Evolutionary conservation across 2,329 filamentous ascomycete genomes (phyloP).

Genomic region (Ceratocystis harringtonii): DNA sequence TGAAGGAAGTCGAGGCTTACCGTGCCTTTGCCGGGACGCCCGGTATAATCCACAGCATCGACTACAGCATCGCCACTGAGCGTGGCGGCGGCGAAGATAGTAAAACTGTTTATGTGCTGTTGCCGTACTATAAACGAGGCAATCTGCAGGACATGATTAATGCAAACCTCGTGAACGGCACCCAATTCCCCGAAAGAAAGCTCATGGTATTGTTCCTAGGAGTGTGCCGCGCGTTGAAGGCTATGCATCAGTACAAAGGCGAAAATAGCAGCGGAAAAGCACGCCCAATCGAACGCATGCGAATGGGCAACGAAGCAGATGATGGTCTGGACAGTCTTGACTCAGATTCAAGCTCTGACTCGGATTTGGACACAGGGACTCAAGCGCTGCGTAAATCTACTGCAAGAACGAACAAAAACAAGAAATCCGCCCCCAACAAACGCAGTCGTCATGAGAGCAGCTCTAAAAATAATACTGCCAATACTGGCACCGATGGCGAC

Average conservation of each 20-base stretch:
- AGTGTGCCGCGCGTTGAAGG: slow-evolving; percentile 71
- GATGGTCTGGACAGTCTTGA: slow-evolving; percentile 24
- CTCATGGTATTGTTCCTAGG: slow-evolving; percentile 85
- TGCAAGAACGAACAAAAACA: not conserved
- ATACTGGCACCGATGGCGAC: slow-evolving; percentile 42
- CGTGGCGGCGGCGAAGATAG: slow-evolving; percentile 43
- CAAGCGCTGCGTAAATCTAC: slow-evolving; percentile 20
- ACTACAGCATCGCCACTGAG: slow-evolving; percentile 69
- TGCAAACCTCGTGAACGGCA: slow-evolving; percentile 92
- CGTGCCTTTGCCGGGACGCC: slow-evolving; percentile 68
- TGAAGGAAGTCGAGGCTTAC: slow-evolving; percentile 97
- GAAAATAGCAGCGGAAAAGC: slow-evolving; percentile 19
- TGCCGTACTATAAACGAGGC: slow-evolving; percentile 88
- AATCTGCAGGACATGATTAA: slow-evolving; percentile 98
- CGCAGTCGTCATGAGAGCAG: not conserved
- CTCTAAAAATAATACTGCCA: slow-evolving; percentile 14
- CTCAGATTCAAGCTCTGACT: slow-evolving; percentile 20
- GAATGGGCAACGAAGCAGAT: slow-evolving; percentile 33
- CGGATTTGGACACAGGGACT: slow-evolving; percentile 27
- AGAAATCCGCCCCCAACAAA: not conserved
- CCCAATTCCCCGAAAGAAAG: slow-evolving; percentile 70
- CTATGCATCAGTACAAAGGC: slow-evolving; percentile 80
- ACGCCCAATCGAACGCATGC: slow-evolving; percentile 33
- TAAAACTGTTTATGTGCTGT: slow-evolving; percentile 91
- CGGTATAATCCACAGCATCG: slow-evolving; percentile 75